Base-by-base conservation (phyloP, 495 filamentous ascomycete genomes). In the Lindgomyces ingoldianus region DNA sequence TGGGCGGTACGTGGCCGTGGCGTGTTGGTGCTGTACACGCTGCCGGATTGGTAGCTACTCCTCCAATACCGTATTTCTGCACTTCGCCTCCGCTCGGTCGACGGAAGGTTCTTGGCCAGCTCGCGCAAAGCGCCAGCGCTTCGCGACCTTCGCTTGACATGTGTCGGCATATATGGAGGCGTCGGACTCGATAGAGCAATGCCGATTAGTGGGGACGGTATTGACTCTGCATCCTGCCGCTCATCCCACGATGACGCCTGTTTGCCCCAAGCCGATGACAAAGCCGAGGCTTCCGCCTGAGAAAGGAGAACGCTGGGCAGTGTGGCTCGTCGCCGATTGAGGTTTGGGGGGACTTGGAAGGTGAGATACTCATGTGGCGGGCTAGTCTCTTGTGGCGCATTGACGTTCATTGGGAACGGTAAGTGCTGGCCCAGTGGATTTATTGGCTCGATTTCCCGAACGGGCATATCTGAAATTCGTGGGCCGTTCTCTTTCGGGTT, bases 371-470 rank as follows among this genome's bases (percentile, higher is more conserved):
- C 58, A 47, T 70, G 63, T 3, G 63, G 60, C 33, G 67, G 67
- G 26, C 64, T 68, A 1, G 57, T 18, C 36, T 73, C 61, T 21
- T 71, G 54, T 22, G 70, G 70, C 6, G 70, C 70, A 56, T 73
- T 73, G 33, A 73, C 68, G 49, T 73, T 73, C 70, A 73, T 73
- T 10, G 70, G 70, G 41, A 73, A 73, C 0, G 70, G 70, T n/a
- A 73, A 68, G 29, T 72, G 70, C 21, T 62, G 52, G 2, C 64
- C 64, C 1, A 72, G 60, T 14, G 70, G 70, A 51, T 68, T 72
- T 41, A 67, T 24, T 10, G 67, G 65, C 42, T 57, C 18, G 4
- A 61, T 48, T 30, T 72, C 70, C 19, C 53, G 58, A 3, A 70
- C 60, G 3, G 64, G 68, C 0, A 71, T 8, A 33, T 57, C 55